Base-by-base conservation (phyloP, 2,329 filamentous ascomycete species). In the Xylariaceae sp. region DNA sequence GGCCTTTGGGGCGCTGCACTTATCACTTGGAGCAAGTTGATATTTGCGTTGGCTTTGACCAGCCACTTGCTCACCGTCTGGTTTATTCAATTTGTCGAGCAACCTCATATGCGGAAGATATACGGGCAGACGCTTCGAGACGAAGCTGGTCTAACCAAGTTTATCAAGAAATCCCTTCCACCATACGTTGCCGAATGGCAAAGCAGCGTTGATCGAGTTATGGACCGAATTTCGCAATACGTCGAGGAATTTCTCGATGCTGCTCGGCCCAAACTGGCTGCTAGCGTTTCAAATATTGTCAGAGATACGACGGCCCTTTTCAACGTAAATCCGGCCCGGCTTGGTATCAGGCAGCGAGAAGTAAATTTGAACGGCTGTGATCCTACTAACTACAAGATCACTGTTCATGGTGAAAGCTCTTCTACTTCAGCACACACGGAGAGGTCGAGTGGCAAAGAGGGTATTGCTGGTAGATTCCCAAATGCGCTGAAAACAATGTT, bases 31-130 rank as follows among this genome's bases (percentile, higher is more conserved):
- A 96, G 88, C 65, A 80, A 83, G 42, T 76, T 87, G 4, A 85
- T 98, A 54, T 94, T 95, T 64, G 80, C 90, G 62, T 77, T 97
- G 55, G 92, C 93, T 2, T 72, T 96, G 19, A 67, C 91, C 27
- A 90, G 88, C 54, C 93, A 98, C 62, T 79, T 92, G 23, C 73
- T 96, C 40, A 93, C 87, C 2, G 74, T 97, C 23, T 82, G 76
- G 22, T 96, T 96, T 70, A 88, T 98, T 44, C 88, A 95, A 48
- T 87, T 92, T 55, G 87, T 98, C 8, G 93, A 98, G 68, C 85
- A 91, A 49, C 93, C 92, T 12, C 93, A 98, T 66, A 97, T 98
- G 91, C 88, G 95, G 65, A 97, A 95, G 74, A 79, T 97, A 16
- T 98, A 98, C 61, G 92, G 93, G 34, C 77, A 83, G 57, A 85